A percentile compares a stretch with the other conserved stretches of the same genome.
Conservation (phyloP, 495 filamentous ascomycete species). For the Pseudevernia furfuracea region DNA sequence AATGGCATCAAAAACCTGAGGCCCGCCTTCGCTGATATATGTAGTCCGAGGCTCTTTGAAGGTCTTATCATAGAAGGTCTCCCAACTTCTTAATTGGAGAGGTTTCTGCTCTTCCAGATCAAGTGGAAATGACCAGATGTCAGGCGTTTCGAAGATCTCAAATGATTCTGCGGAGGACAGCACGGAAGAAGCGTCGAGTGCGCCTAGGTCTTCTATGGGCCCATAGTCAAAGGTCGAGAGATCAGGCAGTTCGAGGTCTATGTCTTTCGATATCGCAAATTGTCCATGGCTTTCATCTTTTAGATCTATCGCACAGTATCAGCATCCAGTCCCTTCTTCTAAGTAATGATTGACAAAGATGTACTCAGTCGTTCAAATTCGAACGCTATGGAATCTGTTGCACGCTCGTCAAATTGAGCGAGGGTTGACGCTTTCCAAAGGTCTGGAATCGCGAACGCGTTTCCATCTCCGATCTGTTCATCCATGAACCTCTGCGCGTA, state of each 20-base stretch:
- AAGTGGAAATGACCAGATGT: slow-evolving; percentile 49
- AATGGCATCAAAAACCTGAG: slow-evolving; percentile 63
- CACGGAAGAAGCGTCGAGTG: slow-evolving; percentile 14
- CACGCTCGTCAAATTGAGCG: slow-evolving; percentile 32
- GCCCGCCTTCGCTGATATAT: slow-evolving; percentile 73
- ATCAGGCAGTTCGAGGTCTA: slow-evolving; percentile 7
- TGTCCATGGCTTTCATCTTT: not conserved
- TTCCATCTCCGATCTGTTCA: slow-evolving; percentile 37
- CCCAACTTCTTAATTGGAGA: slow-evolving; percentile 61
- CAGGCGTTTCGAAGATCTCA: slow-evolving; percentile 31
- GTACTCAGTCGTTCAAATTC: slow-evolving; percentile 34
- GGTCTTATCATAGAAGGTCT: slow-evolving; percentile 47
- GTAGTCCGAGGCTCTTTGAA: slow-evolving; percentile 42
- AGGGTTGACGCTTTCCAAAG: slow-evolving; percentile 51
- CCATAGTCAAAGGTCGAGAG: slow-evolving; percentile 14
- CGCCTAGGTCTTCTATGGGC: slow-evolving; percentile 24
- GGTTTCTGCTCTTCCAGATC: slow-evolving; percentile 17
- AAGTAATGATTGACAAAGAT: slow-evolving; percentile 5
- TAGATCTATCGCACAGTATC: not conserved
- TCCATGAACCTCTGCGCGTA: slow-evolving; percentile 1
- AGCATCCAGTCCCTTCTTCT: not conserved
- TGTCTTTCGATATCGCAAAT: slow-evolving; percentile 5
- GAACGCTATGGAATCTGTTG: slow-evolving; percentile 35
- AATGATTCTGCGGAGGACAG: slow-evolving; percentile 22
- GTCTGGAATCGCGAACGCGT: slow-evolving; percentile 67